Evolutionary conservation across 257 asterid genomes (phyloP), one percentile per base, ranked within the genome.

Genomic region (Jaltomata sinuosa): DNA sequence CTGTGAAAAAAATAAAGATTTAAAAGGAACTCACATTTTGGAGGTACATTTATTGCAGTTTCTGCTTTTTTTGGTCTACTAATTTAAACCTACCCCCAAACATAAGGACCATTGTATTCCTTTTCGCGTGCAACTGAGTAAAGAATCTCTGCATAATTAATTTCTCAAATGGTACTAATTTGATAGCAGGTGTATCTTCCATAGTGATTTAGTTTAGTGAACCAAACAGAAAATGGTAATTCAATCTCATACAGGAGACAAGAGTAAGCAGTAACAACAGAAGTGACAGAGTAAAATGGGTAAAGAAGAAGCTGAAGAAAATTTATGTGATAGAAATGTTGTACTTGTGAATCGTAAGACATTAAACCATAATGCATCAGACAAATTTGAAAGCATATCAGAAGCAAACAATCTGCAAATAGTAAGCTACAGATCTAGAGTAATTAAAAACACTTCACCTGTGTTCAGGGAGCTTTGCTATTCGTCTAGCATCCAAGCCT

Each of bases 401-500:
- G 54, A 88, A 31, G 45, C 61, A 25, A 77, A 45, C 53, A 83
- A 74, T 85, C 53, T 67, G 52, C n/a, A 31, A 34, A 38, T 57
- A 31, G 78, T 22, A 78, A 67, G 79, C 47, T 53, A 47, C 34
- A 64, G 45, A 69, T 29, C 47, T 42, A 31, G 19, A 52, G n/a
- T n/a, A 45, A 55, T 21, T 69, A 36, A 74, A 47, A 65, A 82
- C 57, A 34, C 16, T 77, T 79, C 85, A 95, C 99, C 99, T 97
- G 93, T 92, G 91, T 83, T 97, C 99, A 11, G 99, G 90, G 76
- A 97, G 96, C 91, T 97, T 97, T 62, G 99, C 83, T 87, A 97
- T 89, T 90, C 99, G 91, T 91, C 99, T 90, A 84, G 99, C 97
- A 87, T 97, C 99, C 90, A 97, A 91, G 85, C 99, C 99, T 11